Conservation (phyloP, 2,329 filamentous ascomycete genomes). For the Sclerotinia sclerotiorum region DNA sequence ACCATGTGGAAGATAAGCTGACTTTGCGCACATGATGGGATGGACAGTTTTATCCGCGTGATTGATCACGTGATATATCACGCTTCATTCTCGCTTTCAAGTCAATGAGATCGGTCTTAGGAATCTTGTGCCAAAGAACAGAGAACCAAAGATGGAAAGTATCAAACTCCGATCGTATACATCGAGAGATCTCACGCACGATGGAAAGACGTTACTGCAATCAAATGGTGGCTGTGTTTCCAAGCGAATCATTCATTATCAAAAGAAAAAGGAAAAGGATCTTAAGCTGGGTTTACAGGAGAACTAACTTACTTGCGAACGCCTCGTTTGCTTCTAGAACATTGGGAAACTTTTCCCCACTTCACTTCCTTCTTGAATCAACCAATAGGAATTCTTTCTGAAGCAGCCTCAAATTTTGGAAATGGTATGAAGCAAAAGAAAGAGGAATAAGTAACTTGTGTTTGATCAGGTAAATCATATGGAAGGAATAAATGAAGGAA, state of each 20-base stretch:
- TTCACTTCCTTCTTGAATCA: no score
- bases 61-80: not conserved
- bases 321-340: slow-evolving; percentile 9
- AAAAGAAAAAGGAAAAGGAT: not conserved
- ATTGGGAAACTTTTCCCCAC: not conserved
- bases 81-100: not conserved
- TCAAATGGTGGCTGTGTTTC: not conserved
- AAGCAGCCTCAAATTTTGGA: not conserved
- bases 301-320: not conserved
- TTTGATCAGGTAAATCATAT: not conserved
- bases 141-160: not conserved
- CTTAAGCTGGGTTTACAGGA: not conserved
- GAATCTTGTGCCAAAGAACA: not conserved
- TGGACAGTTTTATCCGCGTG: not conserved
- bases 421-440: not conserved
- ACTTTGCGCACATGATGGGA: no score
- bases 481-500: not conserved
- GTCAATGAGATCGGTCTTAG: not conserved
- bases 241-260: not conserved
- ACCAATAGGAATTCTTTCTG: not conserved
- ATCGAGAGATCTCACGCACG: not conserved
- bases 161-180: not conserved
- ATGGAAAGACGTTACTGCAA: not conserved
- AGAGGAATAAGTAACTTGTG: no score
- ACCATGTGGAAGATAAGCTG: no score